phyloP scores from a whole-genome alignment of 257 asterid genomes.

The Marsdenia floribunda region DNA sequence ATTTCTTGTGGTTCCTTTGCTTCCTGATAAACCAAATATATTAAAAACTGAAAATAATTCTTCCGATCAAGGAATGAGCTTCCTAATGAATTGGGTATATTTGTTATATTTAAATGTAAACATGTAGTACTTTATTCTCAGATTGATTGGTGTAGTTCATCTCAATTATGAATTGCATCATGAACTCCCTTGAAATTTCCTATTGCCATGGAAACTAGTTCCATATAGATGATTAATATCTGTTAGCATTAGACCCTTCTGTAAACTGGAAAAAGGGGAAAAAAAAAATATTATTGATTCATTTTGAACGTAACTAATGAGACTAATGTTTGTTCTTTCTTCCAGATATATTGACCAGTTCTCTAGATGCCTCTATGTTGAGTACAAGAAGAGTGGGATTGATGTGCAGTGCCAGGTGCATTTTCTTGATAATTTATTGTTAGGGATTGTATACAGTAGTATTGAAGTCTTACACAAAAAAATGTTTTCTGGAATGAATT shows the following conservation, averaged over 20 bases:
- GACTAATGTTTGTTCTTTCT: slow-evolving; percentile 3
- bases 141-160: background rate
- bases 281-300: background rate
- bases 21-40: background rate
- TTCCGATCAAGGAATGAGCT: background rate
- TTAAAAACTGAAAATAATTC: background rate
- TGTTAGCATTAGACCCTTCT: background rate
- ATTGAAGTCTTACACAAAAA: background rate
- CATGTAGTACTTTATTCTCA: background rate
- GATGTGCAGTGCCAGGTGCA: slow-evolving; percentile 98
- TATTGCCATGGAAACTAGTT: background rate
- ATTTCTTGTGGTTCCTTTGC: background rate
- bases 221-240: background rate
- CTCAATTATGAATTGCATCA: background rate
- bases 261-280: background rate
- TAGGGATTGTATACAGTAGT: background rate
- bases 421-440: background rate
- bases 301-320: slow-evolving; percentile 1
- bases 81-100: background rate
- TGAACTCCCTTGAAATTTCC: background rate
- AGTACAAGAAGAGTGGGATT: slow-evolving; percentile 89
- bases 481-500: background rate
- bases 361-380: slow-evolving; percentile 92
- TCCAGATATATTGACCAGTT: slow-evolving; percentile 86
- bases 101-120: background rate